Percentiles rank a stretch among this genome's conserved stretches.
phyloP scores from a whole-genome alignment of 768 basidiomycete genomes.

The Megacollybia marginata region DNA sequence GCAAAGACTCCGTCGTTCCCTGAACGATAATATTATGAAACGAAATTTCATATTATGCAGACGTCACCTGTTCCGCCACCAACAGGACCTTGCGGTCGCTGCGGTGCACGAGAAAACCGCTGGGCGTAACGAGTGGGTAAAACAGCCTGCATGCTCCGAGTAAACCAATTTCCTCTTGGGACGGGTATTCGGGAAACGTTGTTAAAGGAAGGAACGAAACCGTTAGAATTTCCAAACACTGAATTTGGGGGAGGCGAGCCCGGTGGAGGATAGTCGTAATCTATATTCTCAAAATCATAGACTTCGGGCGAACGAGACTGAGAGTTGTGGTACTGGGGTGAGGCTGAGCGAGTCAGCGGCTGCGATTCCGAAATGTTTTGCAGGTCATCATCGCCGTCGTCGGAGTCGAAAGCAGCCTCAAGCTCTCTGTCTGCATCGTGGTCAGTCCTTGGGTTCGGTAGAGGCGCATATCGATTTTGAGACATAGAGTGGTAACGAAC shows the following conservation, averaged over 20 bases:
- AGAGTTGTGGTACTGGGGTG: conserved; percentile 13
- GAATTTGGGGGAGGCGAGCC: conserved; percentile 75
- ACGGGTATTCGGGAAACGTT: conserved; percentile 19
- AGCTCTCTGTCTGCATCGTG: conserved; percentile 51
- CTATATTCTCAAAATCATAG: conserved; percentile 77
- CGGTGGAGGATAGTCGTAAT: conserved; percentile 79
- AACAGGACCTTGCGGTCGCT: conserved; percentile 34
- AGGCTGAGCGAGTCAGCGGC: conserved; percentile 35
- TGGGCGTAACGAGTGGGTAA: conserved; percentile 46
- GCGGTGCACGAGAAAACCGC: conserved; percentile 35
- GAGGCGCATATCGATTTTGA: conserved; percentile 54
- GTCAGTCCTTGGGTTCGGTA: conserved; percentile 51
- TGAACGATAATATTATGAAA: background rate
- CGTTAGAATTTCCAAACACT: conserved; percentile 67
- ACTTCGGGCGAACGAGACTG: conserved; percentile 27
- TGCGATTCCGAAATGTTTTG: conserved; percentile 41
- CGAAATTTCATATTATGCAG: conserved; percentile 19
- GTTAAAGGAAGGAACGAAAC: conserved; percentile 48
- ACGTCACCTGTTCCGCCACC: conserved; percentile 74
- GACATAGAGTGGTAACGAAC: background rate
- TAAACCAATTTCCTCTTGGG: conserved; percentile 43
- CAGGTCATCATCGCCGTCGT: conserved; percentile 57
- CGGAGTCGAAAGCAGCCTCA: conserved; percentile 82
- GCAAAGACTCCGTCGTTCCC: conserved; percentile 61
- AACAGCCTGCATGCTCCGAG: conserved; percentile 45